Base-by-base conservation (phyloP, 176 grass and related monocot genomes). In the Triticum urartu region DNA sequence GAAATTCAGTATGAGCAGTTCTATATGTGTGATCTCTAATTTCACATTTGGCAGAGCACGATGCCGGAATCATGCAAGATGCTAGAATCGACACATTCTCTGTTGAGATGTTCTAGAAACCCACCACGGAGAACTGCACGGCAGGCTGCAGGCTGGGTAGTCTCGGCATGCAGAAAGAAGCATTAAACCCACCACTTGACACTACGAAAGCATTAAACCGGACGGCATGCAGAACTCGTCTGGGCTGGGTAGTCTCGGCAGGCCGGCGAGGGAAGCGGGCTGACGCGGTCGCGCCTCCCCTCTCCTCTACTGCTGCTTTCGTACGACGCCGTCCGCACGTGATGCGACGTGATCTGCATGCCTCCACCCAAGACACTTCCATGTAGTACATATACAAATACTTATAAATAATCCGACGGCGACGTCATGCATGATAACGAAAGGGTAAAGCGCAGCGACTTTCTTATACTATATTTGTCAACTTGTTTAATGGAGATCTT, bases 271-370 rank as follows among this genome's bases (percentile, higher is more conserved):
- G 72, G 72, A 75, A 52, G 72, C 45, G 45, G 3, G 35, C 36
- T 74, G 72, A 75, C 72, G 72, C 72, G 72, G 72, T 75, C 72
- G 7, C 39, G 50, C 70, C n/a, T 21, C 45, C 45, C 45, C 43
- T 47, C 45, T 12, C 45, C 42, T 47, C 43, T 5, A 13, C 56
- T 18, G 52, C 17, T 56, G 68, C 68, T 42, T 42, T 24, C n/a
- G 22, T 74, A 47, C 73, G 73, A 76, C 73, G 73, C 45, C 73
- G 45, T 52, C 73, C 47, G 25, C 8, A 50, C 14, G 45, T 76
- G 73, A 76, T 54, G 73, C 14, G 72, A 75, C 43, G 24, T 75
- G 70, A 1, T 13, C 1, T 73, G n/a, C 39, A 11, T 75, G 72
- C 42, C 72, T 48, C 72, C 72, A 25, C 42, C 42, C 7, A 18